Evolutionary conservation across 192 early-diverging fungal species (phyloP).

Genomic region (Geranomyces michiganensis): DNA sequence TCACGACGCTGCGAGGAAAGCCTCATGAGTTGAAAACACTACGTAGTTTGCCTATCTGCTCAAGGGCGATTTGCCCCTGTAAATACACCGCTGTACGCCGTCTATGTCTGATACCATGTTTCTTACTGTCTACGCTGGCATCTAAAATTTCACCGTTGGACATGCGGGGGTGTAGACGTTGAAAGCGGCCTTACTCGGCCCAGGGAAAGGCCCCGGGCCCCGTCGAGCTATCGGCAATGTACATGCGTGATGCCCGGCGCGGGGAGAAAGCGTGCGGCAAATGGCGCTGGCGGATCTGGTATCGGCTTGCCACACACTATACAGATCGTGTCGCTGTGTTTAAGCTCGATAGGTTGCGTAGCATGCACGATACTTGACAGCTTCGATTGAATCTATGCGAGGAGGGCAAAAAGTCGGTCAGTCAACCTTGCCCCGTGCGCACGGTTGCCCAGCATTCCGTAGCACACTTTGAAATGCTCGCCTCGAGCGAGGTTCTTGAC

Average conservation of each 20-base stretch:
- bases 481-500: constrained; percentile 30
- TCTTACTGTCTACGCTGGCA: too few relatives aligned
- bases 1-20: not conserved
- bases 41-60: not conserved
- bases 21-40: not conserved
- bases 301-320: not conserved
- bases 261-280: constrained; percentile 1
- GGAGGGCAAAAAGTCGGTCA: too few relatives aligned
- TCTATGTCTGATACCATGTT: too few relatives aligned
- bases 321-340: not conserved
- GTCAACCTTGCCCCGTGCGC: too few relatives aligned
- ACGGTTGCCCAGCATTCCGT: too few relatives aligned
- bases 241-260: constrained; percentile 18
- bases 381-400: too few relatives aligned
- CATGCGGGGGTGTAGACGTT: too few relatives aligned
- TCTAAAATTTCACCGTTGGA: too few relatives aligned
- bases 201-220: not conserved
- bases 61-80: not conserved
- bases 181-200: not conserved
- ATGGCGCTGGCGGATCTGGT: not conserved
- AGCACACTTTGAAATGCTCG: constrained; percentile 30
- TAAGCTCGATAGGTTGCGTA: too few relatives aligned
- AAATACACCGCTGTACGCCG: too few relatives aligned
- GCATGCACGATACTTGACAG: too few relatives aligned
- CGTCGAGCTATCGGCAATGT: constrained; percentile 10